These are phyloP conservation scores for Phialophora chinensis DNA, from an alignment of 2,329 filamentous ascomycete species.

Conservation along the genomic window DNA sequence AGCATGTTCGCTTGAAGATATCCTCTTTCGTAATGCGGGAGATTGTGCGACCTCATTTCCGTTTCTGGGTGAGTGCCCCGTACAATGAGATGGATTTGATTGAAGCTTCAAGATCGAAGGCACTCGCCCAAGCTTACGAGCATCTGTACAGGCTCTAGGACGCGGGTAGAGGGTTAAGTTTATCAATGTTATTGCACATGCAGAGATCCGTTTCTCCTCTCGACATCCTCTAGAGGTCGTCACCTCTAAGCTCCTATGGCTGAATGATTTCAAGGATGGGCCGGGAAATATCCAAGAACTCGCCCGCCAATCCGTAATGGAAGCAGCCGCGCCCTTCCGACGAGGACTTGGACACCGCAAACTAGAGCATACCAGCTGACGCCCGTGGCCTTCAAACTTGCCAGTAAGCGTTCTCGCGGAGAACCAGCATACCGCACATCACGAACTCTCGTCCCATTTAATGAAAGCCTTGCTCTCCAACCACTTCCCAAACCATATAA, in stretches of 20 bases:
- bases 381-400: not conserved
- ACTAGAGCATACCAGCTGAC: not conserved
- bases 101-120: not conserved
- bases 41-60: not conserved
- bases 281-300: not conserved
- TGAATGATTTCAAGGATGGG: not conserved
- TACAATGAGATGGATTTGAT: not conserved
- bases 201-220: not conserved
- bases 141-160: not conserved
- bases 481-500: slow-evolving; percentile 2
- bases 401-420: not conserved
- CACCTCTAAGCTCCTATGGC: not conserved
- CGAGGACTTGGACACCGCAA: not conserved
- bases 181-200: not conserved
- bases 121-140: not conserved
- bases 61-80: not conserved
- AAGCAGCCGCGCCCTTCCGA: not conserved
- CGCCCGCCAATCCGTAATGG: not conserved
- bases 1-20: slow-evolving; percentile 60
- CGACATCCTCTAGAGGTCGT: not conserved
- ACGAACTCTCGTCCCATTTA: not conserved
- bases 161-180: not conserved
- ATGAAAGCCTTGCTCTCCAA: not conserved
- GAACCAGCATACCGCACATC: not conserved
- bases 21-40: not conserved